A percentile compares a stretch with the other conserved stretches of the same genome.
Evolutionary conservation across 2,329 filamentous ascomycete genomes (phyloP).

Genomic region (Colletotrichum destructivum): DNA sequence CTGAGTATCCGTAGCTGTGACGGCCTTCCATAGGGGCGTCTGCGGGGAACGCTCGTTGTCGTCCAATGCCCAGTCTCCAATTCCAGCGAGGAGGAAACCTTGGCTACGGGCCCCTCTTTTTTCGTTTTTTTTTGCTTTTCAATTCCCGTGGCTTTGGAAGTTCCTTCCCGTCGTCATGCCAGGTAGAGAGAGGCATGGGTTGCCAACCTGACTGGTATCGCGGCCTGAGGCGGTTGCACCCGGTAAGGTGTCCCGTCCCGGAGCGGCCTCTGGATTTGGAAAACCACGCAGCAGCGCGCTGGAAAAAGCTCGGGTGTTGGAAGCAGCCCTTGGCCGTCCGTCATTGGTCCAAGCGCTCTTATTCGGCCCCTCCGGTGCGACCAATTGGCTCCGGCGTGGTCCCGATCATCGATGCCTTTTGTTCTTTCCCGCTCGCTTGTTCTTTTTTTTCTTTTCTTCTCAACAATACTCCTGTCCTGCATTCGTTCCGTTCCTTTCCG

Average conservation of each 20-base stretch:
- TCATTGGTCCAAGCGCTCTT: slow-evolving; percentile 23
- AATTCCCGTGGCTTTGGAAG: background rate
- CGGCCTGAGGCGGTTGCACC: slow-evolving; percentile 5
- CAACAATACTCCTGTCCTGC: background rate
- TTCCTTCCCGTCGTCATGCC: background rate
- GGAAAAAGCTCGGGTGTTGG: slow-evolving; percentile 36
- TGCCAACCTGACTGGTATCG: background rate
- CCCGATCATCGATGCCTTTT: slow-evolving; percentile 18
- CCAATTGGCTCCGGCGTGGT: slow-evolving; percentile 24
- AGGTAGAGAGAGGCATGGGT: no score
- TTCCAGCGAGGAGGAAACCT: slow-evolving; percentile 1
- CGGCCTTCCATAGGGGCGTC: background rate
- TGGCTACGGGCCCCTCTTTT: background rate
- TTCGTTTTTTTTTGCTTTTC: no score
- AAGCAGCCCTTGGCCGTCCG: background rate
- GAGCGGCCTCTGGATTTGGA: background rate
- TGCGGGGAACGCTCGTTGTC: slow-evolving; percentile 10
- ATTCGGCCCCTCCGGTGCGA: slow-evolving; percentile 31
- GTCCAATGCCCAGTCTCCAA: background rate
- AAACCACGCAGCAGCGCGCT: background rate
- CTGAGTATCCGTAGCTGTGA: background rate
- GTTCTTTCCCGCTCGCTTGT: slow-evolving; percentile 9
- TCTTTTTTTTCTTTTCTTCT: slow-evolving; percentile 3
- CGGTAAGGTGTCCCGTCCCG: slow-evolving; percentile 4
- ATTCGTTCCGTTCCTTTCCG: background rate